Conservation (phyloP, 192 early-diverging fungal species). For the Powellomyces hirtus region DNA sequence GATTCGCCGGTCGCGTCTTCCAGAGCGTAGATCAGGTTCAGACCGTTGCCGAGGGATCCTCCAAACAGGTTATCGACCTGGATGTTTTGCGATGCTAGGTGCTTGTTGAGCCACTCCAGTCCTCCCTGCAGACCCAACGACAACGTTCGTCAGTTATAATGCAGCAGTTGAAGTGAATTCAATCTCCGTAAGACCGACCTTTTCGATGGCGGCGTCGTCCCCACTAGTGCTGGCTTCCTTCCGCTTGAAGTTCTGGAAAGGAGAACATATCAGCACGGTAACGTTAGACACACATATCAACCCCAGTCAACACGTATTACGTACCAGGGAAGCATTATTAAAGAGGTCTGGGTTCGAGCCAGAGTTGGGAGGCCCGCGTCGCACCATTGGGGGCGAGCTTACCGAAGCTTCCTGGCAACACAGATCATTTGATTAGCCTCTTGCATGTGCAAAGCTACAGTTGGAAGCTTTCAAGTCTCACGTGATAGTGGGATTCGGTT, state of each 20-base stretch:
- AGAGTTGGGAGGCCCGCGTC: not conserved
- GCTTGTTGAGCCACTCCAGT: slow-evolving; percentile 47
- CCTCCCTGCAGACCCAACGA: slow-evolving; percentile 29
- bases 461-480: not conserved
- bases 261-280: not conserved
- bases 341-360: slow-evolving; percentile 17
- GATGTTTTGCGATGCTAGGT: slow-evolving; percentile 35
- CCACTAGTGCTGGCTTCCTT: slow-evolving; percentile 45
- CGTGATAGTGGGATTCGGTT: not conserved
- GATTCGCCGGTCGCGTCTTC: slow-evolving; percentile 41
- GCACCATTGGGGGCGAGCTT: not conserved
- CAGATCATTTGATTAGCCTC: too few species aligned
- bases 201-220: slow-evolving; percentile 54
- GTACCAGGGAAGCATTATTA: slow-evolving; percentile 5
- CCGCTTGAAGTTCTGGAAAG: slow-evolving; percentile 33
- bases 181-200: slow-evolving; percentile 26
- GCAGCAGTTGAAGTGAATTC: not conserved
- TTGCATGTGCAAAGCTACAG: too few species aligned
- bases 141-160: not conserved
- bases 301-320: not conserved
- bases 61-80: slow-evolving; percentile 42
- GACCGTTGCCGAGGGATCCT: slow-evolving; percentile 36
- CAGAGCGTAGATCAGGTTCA: slow-evolving; percentile 50
- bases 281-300: not conserved
- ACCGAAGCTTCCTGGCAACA: slow-evolving; percentile 15